These are phyloP conservation scores for Quercus mongolica DNA, from an alignment of 306 rosid genomes.

Conservation along the genomic window DNA sequence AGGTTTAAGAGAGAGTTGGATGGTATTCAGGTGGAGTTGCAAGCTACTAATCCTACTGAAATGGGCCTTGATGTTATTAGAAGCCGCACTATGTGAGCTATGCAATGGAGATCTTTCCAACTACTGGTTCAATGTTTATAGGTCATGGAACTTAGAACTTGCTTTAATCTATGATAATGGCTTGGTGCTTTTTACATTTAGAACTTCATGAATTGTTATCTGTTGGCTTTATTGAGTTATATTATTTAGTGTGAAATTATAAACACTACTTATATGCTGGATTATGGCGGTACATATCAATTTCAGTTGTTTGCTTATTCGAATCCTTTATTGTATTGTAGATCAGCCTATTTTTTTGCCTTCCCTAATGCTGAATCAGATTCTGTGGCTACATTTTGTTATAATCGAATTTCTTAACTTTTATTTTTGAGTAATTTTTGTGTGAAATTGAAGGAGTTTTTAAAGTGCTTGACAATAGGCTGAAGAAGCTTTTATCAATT, in stretches of 20 bases:
- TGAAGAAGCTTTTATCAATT: no score
- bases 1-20: slow-evolving; percentile 48
- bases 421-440: background rate
- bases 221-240: slow-evolving; percentile 24
- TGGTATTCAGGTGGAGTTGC: slow-evolving; percentile 55
- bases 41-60: slow-evolving; percentile 50
- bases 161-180: slow-evolving; percentile 11
- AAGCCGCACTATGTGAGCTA: slow-evolving; percentile 31
- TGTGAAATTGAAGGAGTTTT: background rate
- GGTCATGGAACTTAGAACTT: slow-evolving; percentile 16
- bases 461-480: no score
- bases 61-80: slow-evolving; percentile 46
- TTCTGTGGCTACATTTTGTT: background rate
- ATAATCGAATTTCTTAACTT: background rate
- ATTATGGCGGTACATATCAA: slow-evolving; percentile 10
- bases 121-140: slow-evolving; percentile 24
- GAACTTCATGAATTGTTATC: slow-evolving; percentile 20
- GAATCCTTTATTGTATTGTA: background rate
- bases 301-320: background rate
- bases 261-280: slow-evolving; percentile 20
- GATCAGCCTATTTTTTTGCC: background rate
- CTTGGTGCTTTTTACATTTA: background rate
- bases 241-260: slow-evolving; percentile 14
- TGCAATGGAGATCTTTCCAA: slow-evolving; percentile 10
- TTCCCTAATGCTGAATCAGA: background rate